These are phyloP conservation scores for Cutaneotrichosporon cavernicola DNA, from an alignment of 1,284 basidiomycete species.

Conservation along the genomic window DNA sequence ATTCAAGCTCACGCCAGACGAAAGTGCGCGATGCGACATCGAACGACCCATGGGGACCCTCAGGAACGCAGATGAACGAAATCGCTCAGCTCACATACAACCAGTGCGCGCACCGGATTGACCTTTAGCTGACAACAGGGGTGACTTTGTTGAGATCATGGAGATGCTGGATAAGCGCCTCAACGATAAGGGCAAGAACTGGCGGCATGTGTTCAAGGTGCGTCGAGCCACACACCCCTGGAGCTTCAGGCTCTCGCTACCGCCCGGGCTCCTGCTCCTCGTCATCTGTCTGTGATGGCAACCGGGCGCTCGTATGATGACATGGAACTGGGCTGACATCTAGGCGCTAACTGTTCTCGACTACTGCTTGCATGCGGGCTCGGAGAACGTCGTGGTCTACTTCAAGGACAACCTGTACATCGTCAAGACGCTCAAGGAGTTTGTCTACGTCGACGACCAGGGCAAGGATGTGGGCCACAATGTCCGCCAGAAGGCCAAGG, in stretches of 20 bases:
- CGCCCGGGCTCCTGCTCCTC: not conserved
- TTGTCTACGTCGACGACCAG: constrained; percentile 93
- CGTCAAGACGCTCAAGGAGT: constrained; percentile 98
- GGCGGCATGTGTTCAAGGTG: constrained; percentile 99
- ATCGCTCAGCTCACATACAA: constrained; percentile 96
- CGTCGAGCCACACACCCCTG: constrained; percentile 24
- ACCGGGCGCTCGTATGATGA: constrained; percentile 4
- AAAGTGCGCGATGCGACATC: constrained; percentile 98
- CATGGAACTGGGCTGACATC: constrained; percentile 1
- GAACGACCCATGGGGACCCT: constrained; percentile 99
- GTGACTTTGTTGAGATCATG: constrained; percentile 99
- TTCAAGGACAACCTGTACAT: constrained; percentile 97
- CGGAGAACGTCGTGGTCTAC: constrained; percentile 97
- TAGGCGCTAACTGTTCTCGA: constrained; percentile 93
- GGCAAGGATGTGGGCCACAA: constrained; percentile 98
- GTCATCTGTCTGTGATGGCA: constrained; percentile 2
- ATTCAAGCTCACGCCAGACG: constrained; percentile 58
- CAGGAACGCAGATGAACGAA: constrained; percentile 98
- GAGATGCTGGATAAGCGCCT: constrained; percentile 99
- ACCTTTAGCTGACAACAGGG: constrained; percentile 58
- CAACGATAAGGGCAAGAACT: constrained; percentile 99
- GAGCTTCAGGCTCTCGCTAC: constrained; percentile 6
- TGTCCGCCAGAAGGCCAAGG: constrained; percentile 98
- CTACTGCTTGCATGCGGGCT: constrained; percentile 93
- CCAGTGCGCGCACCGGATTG: constrained; percentile 63